phyloP scores from a whole-genome alignment of 2,329 filamentous ascomycete genomes.

The Neurospora sp. region DNA sequence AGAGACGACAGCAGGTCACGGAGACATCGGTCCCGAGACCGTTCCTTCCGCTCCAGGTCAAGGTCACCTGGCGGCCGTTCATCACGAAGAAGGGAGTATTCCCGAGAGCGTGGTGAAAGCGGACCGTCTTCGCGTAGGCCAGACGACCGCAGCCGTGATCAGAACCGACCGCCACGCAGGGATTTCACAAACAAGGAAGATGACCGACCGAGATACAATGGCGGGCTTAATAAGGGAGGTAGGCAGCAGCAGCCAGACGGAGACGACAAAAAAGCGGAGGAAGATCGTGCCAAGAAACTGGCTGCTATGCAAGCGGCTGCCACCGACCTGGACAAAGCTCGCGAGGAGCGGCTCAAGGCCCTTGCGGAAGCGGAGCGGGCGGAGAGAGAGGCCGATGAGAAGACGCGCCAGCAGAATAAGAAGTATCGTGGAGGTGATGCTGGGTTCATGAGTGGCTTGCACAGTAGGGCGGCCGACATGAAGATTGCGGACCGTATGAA shows the following conservation, averaged over 20 bases:
- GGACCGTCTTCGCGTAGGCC: conserved; percentile 2
- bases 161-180: neutral
- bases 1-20: conserved; percentile 4
- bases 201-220: conserved; percentile 10
- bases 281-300: conserved; percentile 56
- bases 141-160: conserved; percentile 15
- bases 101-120: conserved; percentile 20
- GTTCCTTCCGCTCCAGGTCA: neutral
- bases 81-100: conserved; percentile 21
- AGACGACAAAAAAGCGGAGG: conserved; percentile 28
- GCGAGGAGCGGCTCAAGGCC: conserved; percentile 56
- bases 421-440: conserved; percentile 51
- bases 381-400: conserved; percentile 58
- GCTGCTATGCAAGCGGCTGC: conserved; percentile 67
- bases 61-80: conserved; percentile 6
- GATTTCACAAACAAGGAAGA: neutral
- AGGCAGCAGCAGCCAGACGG: neutral
- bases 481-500: conserved; percentile 43
- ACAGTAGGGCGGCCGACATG: conserved; percentile 46
- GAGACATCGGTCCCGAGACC: neutral
- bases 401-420: conserved; percentile 45
- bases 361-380: conserved; percentile 56
- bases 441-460: conserved; percentile 54
- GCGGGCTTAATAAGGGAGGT: neutral
- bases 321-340: conserved; percentile 58